phyloP scores from a whole-genome alignment of 2,329 filamentous ascomycete species.

The Fusarium falciforme region DNA sequence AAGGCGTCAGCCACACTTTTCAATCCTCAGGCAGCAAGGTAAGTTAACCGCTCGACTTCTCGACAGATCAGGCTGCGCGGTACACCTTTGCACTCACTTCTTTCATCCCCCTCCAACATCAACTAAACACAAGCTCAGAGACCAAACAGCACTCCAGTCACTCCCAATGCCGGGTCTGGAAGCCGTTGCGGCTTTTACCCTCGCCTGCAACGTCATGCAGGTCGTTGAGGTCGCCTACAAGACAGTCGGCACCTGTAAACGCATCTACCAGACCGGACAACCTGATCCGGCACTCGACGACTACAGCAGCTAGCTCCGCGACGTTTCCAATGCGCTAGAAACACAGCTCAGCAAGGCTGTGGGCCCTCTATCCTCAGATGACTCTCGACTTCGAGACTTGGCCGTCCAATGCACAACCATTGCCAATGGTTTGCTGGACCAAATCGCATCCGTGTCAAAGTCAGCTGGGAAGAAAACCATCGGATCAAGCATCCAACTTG shows the following conservation, averaged over 20 bases:
- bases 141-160: background rate
- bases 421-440: background rate
- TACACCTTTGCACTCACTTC: background rate
- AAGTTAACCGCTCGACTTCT: background rate
- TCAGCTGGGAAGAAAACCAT: background rate
- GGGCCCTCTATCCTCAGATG: background rate
- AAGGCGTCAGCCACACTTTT: background rate
- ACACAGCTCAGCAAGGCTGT: background rate
- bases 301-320: fast-evolving
- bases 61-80: background rate
- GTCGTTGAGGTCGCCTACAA: background rate
- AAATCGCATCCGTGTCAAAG: background rate
- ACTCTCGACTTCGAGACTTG: background rate
- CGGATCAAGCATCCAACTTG: background rate
- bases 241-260: background rate
- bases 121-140: background rate
- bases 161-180: background rate
- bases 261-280: background rate
- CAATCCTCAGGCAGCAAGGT: background rate
- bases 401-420: background rate
- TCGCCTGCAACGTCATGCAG: background rate
- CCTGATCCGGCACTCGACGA: background rate
- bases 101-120: background rate
- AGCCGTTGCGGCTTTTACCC: background rate
- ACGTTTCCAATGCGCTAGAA: background rate